Conservation (phyloP, 305 asterid species). For the Solanum hybrid region DNA sequence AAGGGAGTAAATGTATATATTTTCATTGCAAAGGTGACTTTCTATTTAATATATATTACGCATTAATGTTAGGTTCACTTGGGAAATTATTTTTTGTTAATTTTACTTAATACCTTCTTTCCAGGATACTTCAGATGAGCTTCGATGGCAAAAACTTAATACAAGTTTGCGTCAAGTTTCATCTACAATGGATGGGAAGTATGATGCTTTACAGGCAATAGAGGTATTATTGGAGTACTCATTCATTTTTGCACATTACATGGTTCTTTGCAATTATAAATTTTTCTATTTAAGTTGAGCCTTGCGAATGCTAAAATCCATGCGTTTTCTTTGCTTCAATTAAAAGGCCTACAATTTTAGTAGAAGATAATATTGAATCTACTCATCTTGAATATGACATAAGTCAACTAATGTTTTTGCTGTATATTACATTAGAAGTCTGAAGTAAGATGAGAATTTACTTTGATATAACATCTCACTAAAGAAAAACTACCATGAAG, state of each 20-base stretch:
- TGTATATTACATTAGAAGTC: not conserved
- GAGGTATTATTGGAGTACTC: slow-evolving; percentile 36
- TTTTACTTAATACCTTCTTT: slow-evolving; percentile 7
- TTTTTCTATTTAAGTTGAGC: not conserved
- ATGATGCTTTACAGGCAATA: slow-evolving; percentile 49
- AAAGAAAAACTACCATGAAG: not conserved
- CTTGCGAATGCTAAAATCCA: not conserved
- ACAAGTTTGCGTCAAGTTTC: slow-evolving; percentile 74
- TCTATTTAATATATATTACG: slow-evolving; percentile 5
- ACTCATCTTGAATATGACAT: not conserved
- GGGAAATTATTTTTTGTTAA: not conserved
- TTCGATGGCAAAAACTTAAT: slow-evolving; percentile 72
- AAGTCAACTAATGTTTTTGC: not conserved
- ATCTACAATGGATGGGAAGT: slow-evolving; percentile 75
- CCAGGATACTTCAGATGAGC: slow-evolving; percentile 86
- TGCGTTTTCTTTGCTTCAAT: not conserved
- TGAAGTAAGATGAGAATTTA: not conserved
- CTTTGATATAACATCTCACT: not conserved
- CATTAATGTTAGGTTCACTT: slow-evolving; percentile 5
- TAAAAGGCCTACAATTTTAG: not conserved
- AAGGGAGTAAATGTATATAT: slow-evolving; percentile 74
- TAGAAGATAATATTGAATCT: not conserved
- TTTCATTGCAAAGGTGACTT: slow-evolving; percentile 79
- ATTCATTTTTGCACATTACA: not conserved
- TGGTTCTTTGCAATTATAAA: not conserved